Conservation (phyloP, 108 stramenopile genomes). For the Nitzschia sp. region DNA sequence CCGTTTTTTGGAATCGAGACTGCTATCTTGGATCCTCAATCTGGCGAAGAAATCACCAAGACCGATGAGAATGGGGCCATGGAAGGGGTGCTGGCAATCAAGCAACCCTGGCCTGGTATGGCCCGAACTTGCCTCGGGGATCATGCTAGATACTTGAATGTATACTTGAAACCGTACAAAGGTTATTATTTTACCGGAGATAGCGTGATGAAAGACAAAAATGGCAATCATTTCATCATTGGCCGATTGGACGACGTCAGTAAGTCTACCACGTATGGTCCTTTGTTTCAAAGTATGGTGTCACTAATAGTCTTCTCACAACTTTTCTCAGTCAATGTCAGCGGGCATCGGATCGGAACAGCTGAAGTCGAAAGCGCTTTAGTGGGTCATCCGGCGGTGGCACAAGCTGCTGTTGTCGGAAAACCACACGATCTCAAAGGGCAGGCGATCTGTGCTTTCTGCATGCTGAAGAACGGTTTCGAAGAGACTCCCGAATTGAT, state of each 20-base stretch:
- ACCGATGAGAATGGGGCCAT: conserved; percentile 53
- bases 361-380: conserved; percentile 95
- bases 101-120: conserved; percentile 95
- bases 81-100: conserved; percentile 93
- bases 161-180: conserved; percentile 93
- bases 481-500: conserved; percentile 68
- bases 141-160: conserved; percentile 91
- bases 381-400: conserved; percentile 85
- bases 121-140: conserved; percentile 94
- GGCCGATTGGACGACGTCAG: conserved; percentile 96
- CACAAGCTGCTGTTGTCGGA: conserved; percentile 94
- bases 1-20: conserved; percentile 91
- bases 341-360: conserved; percentile 97
- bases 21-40: conserved; percentile 24
- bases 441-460: conserved; percentile 80
- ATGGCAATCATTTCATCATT: conserved; percentile 97
- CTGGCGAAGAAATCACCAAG: conserved; percentile 29
- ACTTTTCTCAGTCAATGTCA: conserved; percentile 71
- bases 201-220: conserved; percentile 86
- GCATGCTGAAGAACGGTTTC: conserved; percentile 68
- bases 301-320: neutral
- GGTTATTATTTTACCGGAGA: conserved; percentile 99
- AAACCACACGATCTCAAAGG: conserved; percentile 92
- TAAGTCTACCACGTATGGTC: neutral
- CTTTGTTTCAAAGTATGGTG: neutral